Evolutionary conservation across 805 yeast species (phyloP), one percentile per base, ranked within the genome.

Genomic region (Trichomonascus vanleenenianus): DNA sequence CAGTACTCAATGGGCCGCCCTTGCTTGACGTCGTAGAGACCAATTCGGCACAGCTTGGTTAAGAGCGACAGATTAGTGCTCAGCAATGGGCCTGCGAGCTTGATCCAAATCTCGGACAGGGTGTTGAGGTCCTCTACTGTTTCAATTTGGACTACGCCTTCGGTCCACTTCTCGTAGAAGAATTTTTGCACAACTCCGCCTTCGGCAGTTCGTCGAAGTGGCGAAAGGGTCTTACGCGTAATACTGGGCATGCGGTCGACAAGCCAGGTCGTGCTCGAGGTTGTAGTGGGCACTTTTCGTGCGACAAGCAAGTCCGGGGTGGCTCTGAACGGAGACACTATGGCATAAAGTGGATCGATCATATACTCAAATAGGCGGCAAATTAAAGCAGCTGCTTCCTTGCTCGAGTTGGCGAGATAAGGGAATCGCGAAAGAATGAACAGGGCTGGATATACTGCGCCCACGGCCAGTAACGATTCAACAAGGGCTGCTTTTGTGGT

Each of bases 341-440:
- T 57, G 2, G 49, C 38, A 48, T 70, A 72, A 27, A 81, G 66
- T 1, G 85, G 82, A 0, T 62, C 58, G 2, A 86, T 63, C 46
- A 75, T 64, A 2, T 62, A 59, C 7, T 73, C 72, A 47, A 79
- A 67, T 6, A 82, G 46, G 41, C 81, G 60, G 49, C 74, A 69
- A 30, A 84, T 61, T 30, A 76, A 61, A 8, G 57, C 62, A 0
- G 76, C 63, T 3, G 80, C 57, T 6, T 71, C 76, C 1, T 71
- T 70, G 47, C 77, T 81, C 1, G 79, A 66, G 34, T 71, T 61
- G 0, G 81, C 75, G 19, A 86, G 60, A 43, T 68, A 76, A 7
- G 95, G 94, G 53, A 75, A 78, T 49, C 72, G 72, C 2, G 77
- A 66, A 3, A 87, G 64, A 3, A 85, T 66, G 54, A 63, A 76